phyloP scores from a whole-genome alignment of 306 rosid genomes.

The Vicia faba region DNA sequence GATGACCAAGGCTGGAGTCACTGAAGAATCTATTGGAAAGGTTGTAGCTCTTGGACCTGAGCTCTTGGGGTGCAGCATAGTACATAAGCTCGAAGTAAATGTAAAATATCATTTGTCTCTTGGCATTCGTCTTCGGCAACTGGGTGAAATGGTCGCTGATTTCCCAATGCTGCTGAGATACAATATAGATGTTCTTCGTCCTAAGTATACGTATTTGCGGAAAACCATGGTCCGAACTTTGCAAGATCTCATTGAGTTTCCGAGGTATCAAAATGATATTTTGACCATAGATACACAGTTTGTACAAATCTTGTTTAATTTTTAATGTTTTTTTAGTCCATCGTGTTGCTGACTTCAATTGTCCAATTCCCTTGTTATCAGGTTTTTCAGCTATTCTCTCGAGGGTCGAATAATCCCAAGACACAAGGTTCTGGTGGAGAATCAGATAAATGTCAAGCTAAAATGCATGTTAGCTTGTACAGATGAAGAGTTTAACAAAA shows the following conservation, averaged over 20 bases:
- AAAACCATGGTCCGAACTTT: slow-evolving; percentile 83
- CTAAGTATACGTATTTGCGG: slow-evolving; percentile 77
- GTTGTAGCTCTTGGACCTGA: slow-evolving; percentile 87
- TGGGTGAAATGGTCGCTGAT: slow-evolving; percentile 89
- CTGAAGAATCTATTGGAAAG: slow-evolving; percentile 67
- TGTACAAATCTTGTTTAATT: slow-evolving; percentile 18
- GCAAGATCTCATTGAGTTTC: slow-evolving; percentile 83
- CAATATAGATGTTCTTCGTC: slow-evolving; percentile 73
- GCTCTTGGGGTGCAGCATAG: slow-evolving; percentile 84
- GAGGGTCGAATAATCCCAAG: slow-evolving; percentile 85
- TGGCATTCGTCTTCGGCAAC: slow-evolving; percentile 57
- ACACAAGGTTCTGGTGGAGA: slow-evolving; percentile 82
- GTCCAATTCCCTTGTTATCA: slow-evolving; percentile 29
- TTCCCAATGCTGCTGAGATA: slow-evolving; percentile 89
- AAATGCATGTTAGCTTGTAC: slow-evolving; percentile 78
- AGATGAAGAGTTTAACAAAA: slow-evolving; percentile 74
- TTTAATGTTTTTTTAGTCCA: not conserved
- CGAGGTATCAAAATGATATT: slow-evolving; percentile 56
- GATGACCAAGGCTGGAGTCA: slow-evolving; percentile 87
- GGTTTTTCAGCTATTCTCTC: slow-evolving; percentile 93
- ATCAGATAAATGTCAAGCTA: slow-evolving; percentile 67
- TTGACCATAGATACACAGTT: slow-evolving; percentile 9
- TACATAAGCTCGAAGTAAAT: slow-evolving; percentile 74
- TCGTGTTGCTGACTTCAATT: slow-evolving; percentile 19
- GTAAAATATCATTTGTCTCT: slow-evolving; percentile 83